These are phyloP conservation scores for Yarrowia sp. DNA, from an alignment of 805 yeast species.

Conservation along the genomic window DNA sequence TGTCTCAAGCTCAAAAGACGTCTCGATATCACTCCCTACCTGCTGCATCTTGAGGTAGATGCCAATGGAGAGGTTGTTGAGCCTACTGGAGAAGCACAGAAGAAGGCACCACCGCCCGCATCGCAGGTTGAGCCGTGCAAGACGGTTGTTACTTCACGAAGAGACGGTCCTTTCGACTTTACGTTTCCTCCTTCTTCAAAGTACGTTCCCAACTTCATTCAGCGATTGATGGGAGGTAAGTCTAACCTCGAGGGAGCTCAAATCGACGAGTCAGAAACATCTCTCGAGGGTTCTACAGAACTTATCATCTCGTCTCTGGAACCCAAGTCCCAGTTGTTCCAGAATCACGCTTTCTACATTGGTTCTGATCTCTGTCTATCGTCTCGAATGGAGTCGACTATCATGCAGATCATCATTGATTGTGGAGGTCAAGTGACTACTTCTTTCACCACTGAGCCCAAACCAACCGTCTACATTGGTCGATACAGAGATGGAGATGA, in stretches of 20 bases:
- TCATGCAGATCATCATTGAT: slow-evolving; percentile 47
- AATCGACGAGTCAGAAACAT: slow-evolving; percentile 9
- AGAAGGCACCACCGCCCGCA: neutral
- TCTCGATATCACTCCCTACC: slow-evolving; percentile 54
- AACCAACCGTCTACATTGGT: slow-evolving; percentile 57
- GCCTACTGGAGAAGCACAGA: neutral
- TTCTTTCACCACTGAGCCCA: slow-evolving; percentile 31
- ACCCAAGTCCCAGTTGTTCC: slow-evolving; percentile 36
- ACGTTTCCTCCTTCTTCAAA: slow-evolving; percentile 16
- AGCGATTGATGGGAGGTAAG: slow-evolving; percentile 5
- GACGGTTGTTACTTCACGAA: neutral
- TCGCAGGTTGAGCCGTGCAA: slow-evolving; percentile 13
- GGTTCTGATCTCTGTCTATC: slow-evolving; percentile 58
- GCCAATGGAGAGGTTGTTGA: neutral
- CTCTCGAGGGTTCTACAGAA: slow-evolving; percentile 13
- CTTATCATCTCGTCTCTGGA: slow-evolving; percentile 26
- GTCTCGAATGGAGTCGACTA: slow-evolving; percentile 42
- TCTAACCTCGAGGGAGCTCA: slow-evolving; percentile 13
- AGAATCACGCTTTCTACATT: slow-evolving; percentile 50
- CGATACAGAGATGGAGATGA: slow-evolving; percentile 58
- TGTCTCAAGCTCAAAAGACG: slow-evolving; percentile 55
- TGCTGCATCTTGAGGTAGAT: slow-evolving; percentile 36
- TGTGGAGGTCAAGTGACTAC: slow-evolving; percentile 54
- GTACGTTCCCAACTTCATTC: slow-evolving; percentile 18
- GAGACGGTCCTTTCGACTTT: slow-evolving; percentile 14